Evolutionary conservation across 2,329 filamentous ascomycete genomes (phyloP).

Genomic region (Arachnopeziza araneosa): DNA sequence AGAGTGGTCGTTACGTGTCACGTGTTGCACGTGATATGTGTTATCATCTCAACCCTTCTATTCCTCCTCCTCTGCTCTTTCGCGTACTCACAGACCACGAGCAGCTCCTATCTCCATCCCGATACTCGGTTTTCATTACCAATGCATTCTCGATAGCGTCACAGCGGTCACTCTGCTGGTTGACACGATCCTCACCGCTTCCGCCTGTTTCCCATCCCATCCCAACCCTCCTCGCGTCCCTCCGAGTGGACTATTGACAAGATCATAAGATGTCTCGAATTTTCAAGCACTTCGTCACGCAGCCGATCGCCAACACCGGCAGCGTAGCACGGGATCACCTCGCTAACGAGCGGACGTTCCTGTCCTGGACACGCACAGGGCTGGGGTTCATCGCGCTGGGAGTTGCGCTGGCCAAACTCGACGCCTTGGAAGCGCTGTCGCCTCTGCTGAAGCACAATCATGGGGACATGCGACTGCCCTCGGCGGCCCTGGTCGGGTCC

Average conservation of each 20-base stretch:
- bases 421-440: slow-evolving; percentile 37
- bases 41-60: not conserved
- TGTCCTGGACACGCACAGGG: slow-evolving; percentile 46
- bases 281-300: slow-evolving; percentile 14
- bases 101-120: not conserved
- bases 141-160: not conserved
- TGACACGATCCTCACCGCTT: not conserved
- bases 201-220: not conserved
- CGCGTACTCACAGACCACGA: not conserved
- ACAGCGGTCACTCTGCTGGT: not conserved
- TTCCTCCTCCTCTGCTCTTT: not conserved
- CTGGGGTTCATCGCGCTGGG: slow-evolving; percentile 47
- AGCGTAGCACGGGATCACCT: slow-evolving; percentile 45
- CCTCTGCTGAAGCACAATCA: slow-evolving; percentile 24
- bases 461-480: slow-evolving; percentile 32
- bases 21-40: not conserved
- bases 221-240: not conserved
- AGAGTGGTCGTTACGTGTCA: not conserved
- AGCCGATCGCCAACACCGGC: slow-evolving; percentile 37
- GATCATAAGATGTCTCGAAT: not conserved
- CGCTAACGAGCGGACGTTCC: slow-evolving; percentile 45
- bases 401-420: slow-evolving; percentile 42
- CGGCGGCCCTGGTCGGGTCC: slow-evolving; percentile 38
- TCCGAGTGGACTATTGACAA: not conserved
- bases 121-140: not conserved